Base-by-base conservation (phyloP, 164 flowering plant genomes). In the Vitis rupestris region DNA sequence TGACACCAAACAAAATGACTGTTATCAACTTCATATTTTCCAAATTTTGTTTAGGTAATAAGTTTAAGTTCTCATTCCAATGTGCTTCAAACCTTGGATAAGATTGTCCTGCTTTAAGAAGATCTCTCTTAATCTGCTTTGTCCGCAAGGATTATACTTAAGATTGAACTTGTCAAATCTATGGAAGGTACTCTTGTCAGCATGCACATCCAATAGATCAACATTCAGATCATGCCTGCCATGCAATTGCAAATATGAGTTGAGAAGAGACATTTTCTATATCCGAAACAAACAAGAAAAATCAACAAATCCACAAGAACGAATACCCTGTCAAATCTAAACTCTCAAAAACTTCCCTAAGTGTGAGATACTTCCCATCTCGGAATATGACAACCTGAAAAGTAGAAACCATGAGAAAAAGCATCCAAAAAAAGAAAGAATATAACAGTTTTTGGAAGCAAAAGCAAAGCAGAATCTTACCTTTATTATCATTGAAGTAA, bases 341-440 rank as follows among this genome's bases (percentile, higher is more conserved):
- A 77, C 94, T 89, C 80, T 87, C 91, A 80, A 89, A 89, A 57
- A 89, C 94, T 62, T 88, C 94, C 59, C 78, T 89, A 2, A 89
- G 74, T 16, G 92, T 89, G 64, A 89, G 82, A 72, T 89, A 87
- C 47, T 75, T 88, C 56, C 94, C 94, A 82, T 89, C 94, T 47
- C 94, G 81, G 65, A 89, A 89, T 83, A 89, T 89, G 30, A 89
- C 92, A 65, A 89, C 92, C 92, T 90, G 80, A 48, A 54, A 19
- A 48, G 62, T 47, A 5, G 31, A 66, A 16, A 27, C 23, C 2
- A 23, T 1, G 2, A 30, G 11, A 37, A 62, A 27, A 53, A 31
- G 63, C 47, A 49, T 66, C 10, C 64, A 58, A 15, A 27, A 10
- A 44, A 50, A 64, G 65, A 50, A 58, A 52, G 2, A 6, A 19